A percentile compares a stretch with the other conserved stretches of the same genome.
Evolutionary conservation across 805 yeast species (phyloP).

Genomic region (Jamesozyma jinghongensis): DNA sequence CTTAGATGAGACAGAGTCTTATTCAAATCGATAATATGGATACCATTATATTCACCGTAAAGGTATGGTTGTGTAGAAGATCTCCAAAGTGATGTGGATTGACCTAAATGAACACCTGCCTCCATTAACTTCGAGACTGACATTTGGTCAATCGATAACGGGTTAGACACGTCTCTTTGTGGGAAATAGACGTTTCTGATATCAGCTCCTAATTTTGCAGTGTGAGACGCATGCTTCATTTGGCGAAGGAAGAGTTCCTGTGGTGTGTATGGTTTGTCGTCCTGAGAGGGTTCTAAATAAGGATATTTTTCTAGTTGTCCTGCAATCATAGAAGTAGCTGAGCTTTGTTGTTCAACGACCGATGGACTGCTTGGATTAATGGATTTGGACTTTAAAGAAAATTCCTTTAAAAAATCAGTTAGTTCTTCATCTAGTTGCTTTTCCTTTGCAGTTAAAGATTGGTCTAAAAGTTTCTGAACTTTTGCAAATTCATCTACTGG

Average conservation of each 20-base stretch:
- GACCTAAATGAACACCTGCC: constrained; percentile 93
- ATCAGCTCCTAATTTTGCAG: constrained; percentile 56
- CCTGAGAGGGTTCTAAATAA: constrained; percentile 50
- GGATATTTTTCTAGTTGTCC: constrained; percentile 35
- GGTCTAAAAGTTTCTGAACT: constrained; percentile 3
- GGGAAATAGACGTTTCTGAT: constrained; percentile 59
- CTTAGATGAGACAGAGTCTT: constrained; percentile 67
- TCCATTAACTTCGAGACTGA: constrained; percentile 69
- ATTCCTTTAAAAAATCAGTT: constrained; percentile 22
- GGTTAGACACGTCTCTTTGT: constrained; percentile 52
- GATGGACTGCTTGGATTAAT: neutral
- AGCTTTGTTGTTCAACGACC: neutral
- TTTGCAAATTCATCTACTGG: constrained; percentile 2
- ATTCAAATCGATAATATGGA: constrained; percentile 84
- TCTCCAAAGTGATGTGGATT: constrained; percentile 69
- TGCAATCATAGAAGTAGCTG: neutral
- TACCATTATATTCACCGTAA: constrained; percentile 82
- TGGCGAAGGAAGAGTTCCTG: constrained; percentile 75
- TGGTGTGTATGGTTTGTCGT: constrained; percentile 56
- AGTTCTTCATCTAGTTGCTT: constrained; percentile 26
- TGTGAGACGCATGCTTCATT: constrained; percentile 46
- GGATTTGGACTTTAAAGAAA: constrained; percentile 1
- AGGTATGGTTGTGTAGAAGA: constrained; percentile 78
- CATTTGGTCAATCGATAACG: constrained; percentile 47
- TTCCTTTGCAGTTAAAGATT: constrained; percentile 17